Evolutionary conservation across 495 filamentous ascomycete species (phyloP), one percentile per base, ranked within the genome.

Genomic region (Aspergillus biplanus): DNA sequence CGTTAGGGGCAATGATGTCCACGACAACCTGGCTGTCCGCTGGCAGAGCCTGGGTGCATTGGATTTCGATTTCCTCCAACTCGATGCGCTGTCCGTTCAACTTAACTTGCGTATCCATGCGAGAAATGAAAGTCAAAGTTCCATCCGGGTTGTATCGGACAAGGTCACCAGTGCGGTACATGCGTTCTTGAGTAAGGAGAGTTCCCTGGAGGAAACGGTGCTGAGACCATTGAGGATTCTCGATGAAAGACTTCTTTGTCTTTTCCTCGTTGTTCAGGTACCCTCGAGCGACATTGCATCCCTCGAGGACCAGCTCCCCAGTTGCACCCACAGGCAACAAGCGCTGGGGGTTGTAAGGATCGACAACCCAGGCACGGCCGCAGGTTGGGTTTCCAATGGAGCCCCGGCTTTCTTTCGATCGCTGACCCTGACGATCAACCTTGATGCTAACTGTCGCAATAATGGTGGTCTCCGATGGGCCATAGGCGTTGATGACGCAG

Each of bases 251-350:
- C n/a, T 79, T 77, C 18, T 80, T 77, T 4, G 80, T 83, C 33
- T 87, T 89, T 61, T 79, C 77, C 6, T 78, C 78, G 6, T 82
- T 79, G 18, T 84, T 81, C 27, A 89, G 77, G 57, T 89, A 90
- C 0, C 82, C 85, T 4, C 81, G 76, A 0, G 82, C 86, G 16
- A 90, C 77, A 46, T 85, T 82, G 37, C 84, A 82, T 3, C 87
- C 87, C 69, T 88, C 85, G n/a, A 91, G 71, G 5, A 88, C 67
- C 57, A 90, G 72, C 66, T 91, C 89, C n/a, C 89, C 89, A 4
- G 87, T 75, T 12, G 80, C 75, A 7, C 88, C 88, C 13, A 90
- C 70, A 0, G 87, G 86, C 5, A 85, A 73, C 3, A 91, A 80
- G 0, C 76, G 70, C 60, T 89, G 70, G 58, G 83, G 79, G 63